phyloP scores from a whole-genome alignment of 805 yeast species.

The Hanseniaspora lachancei region DNA sequence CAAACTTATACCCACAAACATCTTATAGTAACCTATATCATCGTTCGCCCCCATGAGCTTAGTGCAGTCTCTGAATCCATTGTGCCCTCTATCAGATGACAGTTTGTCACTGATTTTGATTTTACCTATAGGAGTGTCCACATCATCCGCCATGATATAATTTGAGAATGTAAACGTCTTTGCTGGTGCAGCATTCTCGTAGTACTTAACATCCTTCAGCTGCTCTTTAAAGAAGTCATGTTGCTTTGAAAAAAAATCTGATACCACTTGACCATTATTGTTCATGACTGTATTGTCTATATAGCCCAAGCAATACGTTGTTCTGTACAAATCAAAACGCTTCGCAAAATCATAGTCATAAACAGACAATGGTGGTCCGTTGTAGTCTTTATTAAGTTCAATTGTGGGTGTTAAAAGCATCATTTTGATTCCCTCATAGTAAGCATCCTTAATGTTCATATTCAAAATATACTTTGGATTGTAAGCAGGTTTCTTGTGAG shows the following conservation, averaged over 20 bases:
- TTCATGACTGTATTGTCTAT: slow-evolving; percentile 1
- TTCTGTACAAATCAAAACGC: background rate
- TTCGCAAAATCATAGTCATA: background rate
- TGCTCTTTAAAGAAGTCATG: background rate
- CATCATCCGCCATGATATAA: slow-evolving; percentile 8
- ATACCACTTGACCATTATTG: background rate
- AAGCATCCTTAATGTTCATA: background rate
- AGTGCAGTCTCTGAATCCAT: background rate
- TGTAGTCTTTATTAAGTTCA: background rate
- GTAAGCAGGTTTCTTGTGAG: too few species aligned
- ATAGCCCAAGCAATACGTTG: background rate
- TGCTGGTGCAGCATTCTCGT: background rate
- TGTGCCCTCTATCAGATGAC: slow-evolving; percentile 9
- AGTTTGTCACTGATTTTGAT: background rate
- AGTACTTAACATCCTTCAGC: background rate
- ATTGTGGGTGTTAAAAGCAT: background rate
- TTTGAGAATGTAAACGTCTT: background rate
- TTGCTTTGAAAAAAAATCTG: background rate
- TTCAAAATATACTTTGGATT: background rate
- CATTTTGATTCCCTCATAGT: background rate
- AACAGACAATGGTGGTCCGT: background rate
- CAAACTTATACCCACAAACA: background rate
- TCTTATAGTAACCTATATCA: background rate
- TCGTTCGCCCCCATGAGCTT: background rate
- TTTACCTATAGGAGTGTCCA: background rate